Base-by-base conservation (phyloP, 2,329 filamentous ascomycete genomes). In the Alternaria rosae region DNA sequence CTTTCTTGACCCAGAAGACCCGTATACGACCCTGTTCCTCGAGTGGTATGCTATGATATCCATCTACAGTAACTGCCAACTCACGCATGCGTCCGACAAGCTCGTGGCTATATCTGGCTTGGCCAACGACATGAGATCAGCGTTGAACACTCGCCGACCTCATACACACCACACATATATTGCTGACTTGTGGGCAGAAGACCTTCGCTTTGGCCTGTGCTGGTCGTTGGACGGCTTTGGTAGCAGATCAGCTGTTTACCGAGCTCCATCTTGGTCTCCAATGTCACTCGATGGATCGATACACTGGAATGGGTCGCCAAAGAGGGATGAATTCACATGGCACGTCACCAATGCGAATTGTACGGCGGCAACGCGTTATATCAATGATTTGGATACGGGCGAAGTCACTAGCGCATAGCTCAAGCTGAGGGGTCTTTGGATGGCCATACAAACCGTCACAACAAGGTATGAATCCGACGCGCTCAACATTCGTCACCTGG, bases 191-290 rank as follows among this genome's bases (percentile, higher is more conserved):
- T 50, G 45, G 45, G 6, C 1, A 1, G 6, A 26, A 11, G 45
- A 50, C 4, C 0, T 50, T 26, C 25, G 45, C 12, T 17, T 12
- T 50, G 23, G 15, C 0, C 5, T 50, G 45, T 50, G 45, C n/a
- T 50, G 45, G 45, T 1, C 0, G 3, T 1, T 13, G 2, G 8
- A 0, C 8, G 15, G n/a, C 1, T 13, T 8, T 3, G 23, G 25
- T 12, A 26, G 25, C 0, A 20, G 11, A 43, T 15, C n/a, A 28
- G 6, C 3, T 2, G 17, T 15, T 5, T 50, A 50, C 1, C 13
- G 23, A 2, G 26, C 45, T 30, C 45, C 45, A 1, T 28, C 23
- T 30, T 50, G 45, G 45, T 50, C 45, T 38, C 35, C 35, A 17
- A 38, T 38, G 35, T 38, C 35, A 38, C 0, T 38, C 0, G 35